A percentile compares a stretch with the other conserved stretches of the same genome.
phyloP scores from a whole-genome alignment of 1,139 yeast genomes.

The Geotrichum bryndzae region DNA sequence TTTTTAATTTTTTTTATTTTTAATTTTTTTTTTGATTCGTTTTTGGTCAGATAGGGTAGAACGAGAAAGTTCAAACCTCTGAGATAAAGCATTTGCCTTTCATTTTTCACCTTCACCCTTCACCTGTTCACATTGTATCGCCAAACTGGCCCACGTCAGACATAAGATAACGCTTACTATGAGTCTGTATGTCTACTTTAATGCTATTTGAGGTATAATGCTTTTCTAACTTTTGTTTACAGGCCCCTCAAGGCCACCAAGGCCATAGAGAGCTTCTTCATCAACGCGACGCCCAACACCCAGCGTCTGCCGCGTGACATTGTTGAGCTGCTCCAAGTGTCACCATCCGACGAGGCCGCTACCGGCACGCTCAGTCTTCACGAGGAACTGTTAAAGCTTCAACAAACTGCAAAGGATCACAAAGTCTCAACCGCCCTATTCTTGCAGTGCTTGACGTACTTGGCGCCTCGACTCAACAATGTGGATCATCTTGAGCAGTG shows the following conservation, averaged over 20 bases:
- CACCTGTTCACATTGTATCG: not conserved
- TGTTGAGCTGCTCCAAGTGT: not conserved
- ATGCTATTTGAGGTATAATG: not conserved
- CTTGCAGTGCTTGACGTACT: slow-evolving; percentile 40
- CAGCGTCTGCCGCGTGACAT: not conserved
- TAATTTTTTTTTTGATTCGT: not conserved
- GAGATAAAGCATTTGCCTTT: not conserved
- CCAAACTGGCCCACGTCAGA: not conserved
- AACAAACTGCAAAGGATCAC: slow-evolving; percentile 35
- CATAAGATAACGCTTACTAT: not conserved
- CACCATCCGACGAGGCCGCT: not conserved
- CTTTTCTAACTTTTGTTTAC: not conserved
- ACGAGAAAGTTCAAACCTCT: not conserved
- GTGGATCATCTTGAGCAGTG: slow-evolving; percentile 44
- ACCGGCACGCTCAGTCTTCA: slow-evolving; percentile 33
- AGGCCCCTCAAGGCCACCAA: slow-evolving; percentile 21
- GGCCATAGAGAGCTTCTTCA: slow-evolving; percentile 19
- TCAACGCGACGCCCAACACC: not conserved
- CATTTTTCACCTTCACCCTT: not conserved
- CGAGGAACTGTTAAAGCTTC: slow-evolving; percentile 46
- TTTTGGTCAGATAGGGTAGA: not conserved
- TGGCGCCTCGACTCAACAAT: slow-evolving; percentile 40
- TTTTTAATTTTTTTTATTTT: not conserved
- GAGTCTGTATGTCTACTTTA: not conserved
- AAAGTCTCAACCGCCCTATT: slow-evolving; percentile 39